Evolutionary conservation across 1,284 basidiomycete genomes (phyloP).

Genomic region (Pascua sp.): DNA sequence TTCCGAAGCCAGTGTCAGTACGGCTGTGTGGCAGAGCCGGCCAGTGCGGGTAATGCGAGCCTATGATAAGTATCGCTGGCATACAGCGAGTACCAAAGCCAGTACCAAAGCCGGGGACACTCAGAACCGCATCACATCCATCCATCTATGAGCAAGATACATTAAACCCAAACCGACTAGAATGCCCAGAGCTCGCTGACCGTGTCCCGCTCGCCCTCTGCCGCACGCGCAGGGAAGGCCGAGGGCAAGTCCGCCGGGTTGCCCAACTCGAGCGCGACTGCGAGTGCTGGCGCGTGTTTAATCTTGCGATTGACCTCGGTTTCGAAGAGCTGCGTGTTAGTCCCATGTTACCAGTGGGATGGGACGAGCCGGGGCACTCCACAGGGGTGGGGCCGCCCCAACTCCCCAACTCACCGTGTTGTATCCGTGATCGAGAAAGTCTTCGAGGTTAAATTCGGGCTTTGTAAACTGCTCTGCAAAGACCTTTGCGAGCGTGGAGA

Average conservation of each 20-base stretch:
- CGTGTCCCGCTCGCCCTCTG: conserved; percentile 3
- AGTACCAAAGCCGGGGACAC: no score
- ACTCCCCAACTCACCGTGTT: conserved; percentile 73
- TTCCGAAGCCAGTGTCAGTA: no score
- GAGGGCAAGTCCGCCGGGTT: conserved; percentile 3
- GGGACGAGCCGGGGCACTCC: neutral
- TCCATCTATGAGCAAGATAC: neutral
- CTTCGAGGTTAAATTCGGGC: conserved; percentile 83
- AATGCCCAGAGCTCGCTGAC: conserved; percentile 16
- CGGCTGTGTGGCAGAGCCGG: no score
- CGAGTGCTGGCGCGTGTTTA: conserved; percentile 69
- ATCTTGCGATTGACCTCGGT: conserved; percentile 77
- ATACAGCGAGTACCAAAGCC: no score
- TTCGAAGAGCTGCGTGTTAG: conserved; percentile 67
- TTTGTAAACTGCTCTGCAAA: conserved; percentile 92
- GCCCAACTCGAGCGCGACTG: conserved; percentile 35
- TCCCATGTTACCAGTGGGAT: no score
- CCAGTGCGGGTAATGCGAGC: no score
- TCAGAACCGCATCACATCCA: neutral
- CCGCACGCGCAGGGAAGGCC: conserved; percentile 6
- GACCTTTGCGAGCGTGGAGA: conserved; percentile 78
- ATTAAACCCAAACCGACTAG: neutral
- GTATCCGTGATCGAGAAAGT: conserved; percentile 96
- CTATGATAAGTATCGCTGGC: no score
- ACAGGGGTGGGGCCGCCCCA: neutral